Evolutionary conservation across 2,329 filamentous ascomycete genomes (phyloP).

Genomic region (Raffaelea ambrosiae): DNA sequence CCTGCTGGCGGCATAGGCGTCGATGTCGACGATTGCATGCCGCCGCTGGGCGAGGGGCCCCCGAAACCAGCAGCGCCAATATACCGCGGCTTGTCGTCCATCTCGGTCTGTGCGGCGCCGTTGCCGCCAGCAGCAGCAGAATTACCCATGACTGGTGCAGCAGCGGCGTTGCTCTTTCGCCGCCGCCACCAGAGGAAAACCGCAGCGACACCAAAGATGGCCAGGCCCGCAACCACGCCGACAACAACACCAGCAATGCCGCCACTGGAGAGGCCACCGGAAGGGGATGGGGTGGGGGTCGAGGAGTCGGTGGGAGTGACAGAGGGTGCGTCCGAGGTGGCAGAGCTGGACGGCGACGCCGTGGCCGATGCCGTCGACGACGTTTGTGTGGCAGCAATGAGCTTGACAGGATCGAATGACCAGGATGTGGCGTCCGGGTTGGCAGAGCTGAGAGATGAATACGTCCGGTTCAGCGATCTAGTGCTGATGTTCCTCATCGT

Average conservation of each 20-base stretch:
- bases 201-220: slow-evolving; percentile 1
- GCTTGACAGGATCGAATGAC: slow-evolving; percentile 6
- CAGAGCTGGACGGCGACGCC: not conserved
- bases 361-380: not conserved
- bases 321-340: not conserved
- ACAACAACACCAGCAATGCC: slow-evolving; percentile 9
- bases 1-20: too few species aligned
- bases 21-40: too few species aligned
- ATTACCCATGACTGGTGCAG: not conserved
- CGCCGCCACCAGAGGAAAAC: slow-evolving; percentile 8
- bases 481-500: slow-evolving; percentile 11
- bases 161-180: not conserved
- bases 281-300: not conserved
- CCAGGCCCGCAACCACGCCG: slow-evolving; percentile 5
- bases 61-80: not conserved
- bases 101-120: not conserved
- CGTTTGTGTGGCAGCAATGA: slow-evolving; percentile 6
- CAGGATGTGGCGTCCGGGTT: slow-evolving; percentile 9
- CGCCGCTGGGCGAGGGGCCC: too few species aligned
- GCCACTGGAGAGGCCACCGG: slow-evolving; percentile 1
- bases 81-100: slow-evolving; percentile 4
- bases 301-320: too few species aligned
- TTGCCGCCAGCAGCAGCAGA: not conserved
- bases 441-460: slow-evolving; percentile 11
- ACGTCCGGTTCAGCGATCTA: slow-evolving; percentile 7